Base-by-base conservation (phyloP, 257 asterid genomes). In the Eustoma russellianum region DNA sequence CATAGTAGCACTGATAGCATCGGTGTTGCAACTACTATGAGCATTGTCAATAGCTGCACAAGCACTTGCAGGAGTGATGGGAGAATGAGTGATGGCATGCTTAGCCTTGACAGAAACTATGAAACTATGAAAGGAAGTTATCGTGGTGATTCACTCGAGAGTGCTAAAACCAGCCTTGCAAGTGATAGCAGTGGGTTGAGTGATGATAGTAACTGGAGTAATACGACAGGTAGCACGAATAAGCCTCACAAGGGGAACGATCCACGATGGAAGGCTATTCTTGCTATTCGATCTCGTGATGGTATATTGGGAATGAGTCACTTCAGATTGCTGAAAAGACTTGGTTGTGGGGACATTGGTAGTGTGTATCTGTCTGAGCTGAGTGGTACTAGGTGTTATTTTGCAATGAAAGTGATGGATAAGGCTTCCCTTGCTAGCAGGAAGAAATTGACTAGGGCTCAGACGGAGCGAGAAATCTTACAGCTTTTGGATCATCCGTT, bases 221-320 rank as follows among this genome's bases (percentile, higher is more conserved):
- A 70, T 64, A 33, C 59, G 40, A 77, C 78, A 7, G 83, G 83
- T n/a, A 70, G 77, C 49, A 74, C 71, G 43, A 73, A 67, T 45
- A 74, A 77, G 63, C 83, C 83, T 58, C 80, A 77, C 70, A 70
- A 74, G 65, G 80, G 83, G 56, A 77, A 74, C 18, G 83, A 74
- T 74, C 83, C 83, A n/a, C 70, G 80, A 48, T 77, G 83, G 80
- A 77, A 77, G 63, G 74, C 83, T 33, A 77, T 77, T 48, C 76
- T 70, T 10, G 80, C 76, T 2, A 65, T 77, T 63, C 75, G 74
- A 56, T 51, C 52, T 10, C 72, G 78, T 15, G 80, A 74, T 70
- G 75, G 77, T 51, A 55, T 59, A 33, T 66, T 74, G 52, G 83
- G 80, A 50, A 74, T 67, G 83, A 74, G 76, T 43, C 83, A 74